phyloP scores from a whole-genome alignment of 202 grass and related monocot species.

The Digitaria exilis region DNA sequence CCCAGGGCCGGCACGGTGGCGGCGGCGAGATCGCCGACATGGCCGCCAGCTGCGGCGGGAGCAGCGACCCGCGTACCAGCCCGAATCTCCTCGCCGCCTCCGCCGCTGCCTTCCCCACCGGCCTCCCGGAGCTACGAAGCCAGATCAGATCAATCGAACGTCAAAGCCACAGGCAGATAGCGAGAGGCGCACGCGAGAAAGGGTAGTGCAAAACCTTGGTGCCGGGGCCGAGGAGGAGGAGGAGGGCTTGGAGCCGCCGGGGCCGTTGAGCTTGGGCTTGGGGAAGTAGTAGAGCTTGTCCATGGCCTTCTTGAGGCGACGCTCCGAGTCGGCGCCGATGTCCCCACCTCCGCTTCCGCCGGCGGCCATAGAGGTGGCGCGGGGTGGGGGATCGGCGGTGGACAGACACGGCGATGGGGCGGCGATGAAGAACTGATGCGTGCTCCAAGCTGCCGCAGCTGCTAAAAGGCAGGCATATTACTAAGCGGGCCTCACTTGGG shows the following conservation, averaged over 20 bases:
- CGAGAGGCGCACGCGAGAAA: not conserved
- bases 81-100: constrained; percentile 54
- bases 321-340: constrained; percentile 68
- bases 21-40: constrained; percentile 51
- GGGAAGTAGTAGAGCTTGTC: constrained; percentile 93
- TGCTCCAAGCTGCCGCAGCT: constrained; percentile 32
- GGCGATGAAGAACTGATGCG: constrained; percentile 32
- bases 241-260: constrained; percentile 38
- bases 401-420: constrained; percentile 26
- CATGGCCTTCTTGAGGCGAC: constrained; percentile 92
- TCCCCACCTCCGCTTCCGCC: constrained; percentile 47
- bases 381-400: constrained; percentile 15
- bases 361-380: constrained; percentile 38
- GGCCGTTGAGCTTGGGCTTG: constrained; percentile 51
- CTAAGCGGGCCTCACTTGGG: not conserved
- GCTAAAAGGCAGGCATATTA: not conserved
- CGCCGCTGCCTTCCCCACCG: constrained; percentile 32
- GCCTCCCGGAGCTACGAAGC: constrained; percentile 40
- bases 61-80: constrained; percentile 55
- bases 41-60: constrained; percentile 48
- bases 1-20: constrained; percentile 84
- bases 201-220: constrained; percentile 57
- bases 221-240: constrained; percentile 28
- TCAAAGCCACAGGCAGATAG: constrained; percentile 16
- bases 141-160: constrained; percentile 41